These are phyloP conservation scores for Kazachstania africana DNA, from an alignment of 805 yeast species.

Conservation along the genomic window DNA sequence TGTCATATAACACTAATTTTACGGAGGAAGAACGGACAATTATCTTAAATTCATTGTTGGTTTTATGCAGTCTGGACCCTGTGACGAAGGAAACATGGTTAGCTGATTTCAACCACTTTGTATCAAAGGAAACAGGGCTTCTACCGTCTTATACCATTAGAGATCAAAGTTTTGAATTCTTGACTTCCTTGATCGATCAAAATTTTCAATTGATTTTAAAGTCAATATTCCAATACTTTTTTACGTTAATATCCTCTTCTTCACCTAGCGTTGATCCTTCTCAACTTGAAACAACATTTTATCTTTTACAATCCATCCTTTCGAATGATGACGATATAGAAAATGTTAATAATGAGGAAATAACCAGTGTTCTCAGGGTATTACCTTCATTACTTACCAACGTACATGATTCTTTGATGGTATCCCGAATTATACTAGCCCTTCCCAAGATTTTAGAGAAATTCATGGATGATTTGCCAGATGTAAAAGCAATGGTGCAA, in stretches of 20 bases:
- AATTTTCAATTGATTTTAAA: too few species aligned
- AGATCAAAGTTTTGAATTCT: constrained; percentile 45
- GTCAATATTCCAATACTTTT: background rate
- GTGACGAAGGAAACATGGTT: constrained; percentile 37
- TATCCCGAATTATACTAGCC: constrained; percentile 37
- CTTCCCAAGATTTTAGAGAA: constrained; percentile 49
- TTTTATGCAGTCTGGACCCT: constrained; percentile 32
- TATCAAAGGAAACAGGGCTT: constrained; percentile 65
- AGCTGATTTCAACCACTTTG: constrained; percentile 55
- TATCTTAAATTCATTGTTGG: constrained; percentile 25
- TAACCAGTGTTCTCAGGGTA: background rate
- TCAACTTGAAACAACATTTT: background rate
- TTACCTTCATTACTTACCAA: constrained; percentile 6
- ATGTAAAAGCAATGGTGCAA: constrained; percentile 24
- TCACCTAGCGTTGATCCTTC: background rate
- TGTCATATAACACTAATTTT: constrained; percentile 5
- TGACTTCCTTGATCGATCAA: constrained; percentile 38
- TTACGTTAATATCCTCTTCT: constrained; percentile 2
- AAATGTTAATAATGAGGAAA: background rate
- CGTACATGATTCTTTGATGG: constrained; percentile 29
- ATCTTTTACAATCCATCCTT: constrained; percentile 1
- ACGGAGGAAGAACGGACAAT: constrained; percentile 4
- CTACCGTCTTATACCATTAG: constrained; percentile 44
- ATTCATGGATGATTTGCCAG: constrained; percentile 29
- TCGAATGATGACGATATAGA: constrained; percentile 12